Conservation (phyloP, 2,329 filamentous ascomycete species). For the Pochonia chlamydosporia region DNA sequence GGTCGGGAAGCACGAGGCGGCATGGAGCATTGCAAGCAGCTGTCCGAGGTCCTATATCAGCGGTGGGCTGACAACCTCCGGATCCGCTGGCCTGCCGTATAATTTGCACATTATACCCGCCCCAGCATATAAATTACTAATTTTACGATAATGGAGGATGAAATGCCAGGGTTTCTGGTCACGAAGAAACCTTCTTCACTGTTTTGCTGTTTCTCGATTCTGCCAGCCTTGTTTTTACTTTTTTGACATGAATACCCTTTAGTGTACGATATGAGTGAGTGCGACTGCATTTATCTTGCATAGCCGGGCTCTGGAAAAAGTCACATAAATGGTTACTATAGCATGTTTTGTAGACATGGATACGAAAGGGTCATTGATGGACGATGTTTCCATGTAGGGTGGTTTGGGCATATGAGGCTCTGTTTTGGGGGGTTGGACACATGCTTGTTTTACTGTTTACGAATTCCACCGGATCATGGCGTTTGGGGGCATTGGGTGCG, state of each 20-base stretch:
- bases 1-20: slow-evolving; percentile 55
- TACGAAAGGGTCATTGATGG: neutral
- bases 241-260: slow-evolving; percentile 9
- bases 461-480: slow-evolving; percentile 6
- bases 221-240: neutral
- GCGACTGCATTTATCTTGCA: slow-evolving; percentile 15
- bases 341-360: slow-evolving; percentile 6
- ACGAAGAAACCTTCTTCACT: neutral
- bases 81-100: slow-evolving; percentile 55
- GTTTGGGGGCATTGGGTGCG: slow-evolving; percentile 7
- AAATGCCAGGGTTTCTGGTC: neutral
- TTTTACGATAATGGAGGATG: neutral
- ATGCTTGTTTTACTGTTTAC: slow-evolving; percentile 4
- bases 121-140: neutral
- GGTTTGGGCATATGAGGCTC: neutral
- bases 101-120: slow-evolving; percentile 2
- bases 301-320: slow-evolving; percentile 12
- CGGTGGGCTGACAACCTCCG: slow-evolving; percentile 84
- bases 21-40: slow-evolving; percentile 87
- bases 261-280: slow-evolving; percentile 13
- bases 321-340: slow-evolving; percentile 2
- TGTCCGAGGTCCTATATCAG: slow-evolving; percentile 85
- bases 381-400: slow-evolving; percentile 4
- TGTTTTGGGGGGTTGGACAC: no score
- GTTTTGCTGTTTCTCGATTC: neutral